Percentiles rank a stretch among this genome's conserved stretches.
Evolutionary conservation across 1,284 basidiomycete species (phyloP).

Genomic region (Crucibulum cyathiforme): DNA sequence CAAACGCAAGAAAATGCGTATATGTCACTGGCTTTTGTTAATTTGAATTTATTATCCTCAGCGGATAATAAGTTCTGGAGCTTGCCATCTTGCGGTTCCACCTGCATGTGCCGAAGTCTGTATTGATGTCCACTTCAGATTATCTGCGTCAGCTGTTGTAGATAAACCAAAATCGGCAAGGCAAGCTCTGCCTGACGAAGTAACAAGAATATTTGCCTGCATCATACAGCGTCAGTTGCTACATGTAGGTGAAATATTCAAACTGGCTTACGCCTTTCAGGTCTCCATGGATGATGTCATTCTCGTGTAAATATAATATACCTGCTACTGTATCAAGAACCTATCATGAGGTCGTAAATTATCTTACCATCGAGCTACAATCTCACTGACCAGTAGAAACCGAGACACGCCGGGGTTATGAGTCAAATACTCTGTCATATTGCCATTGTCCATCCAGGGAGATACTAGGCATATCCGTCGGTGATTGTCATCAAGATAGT

Average conservation of each 20-base stretch:
- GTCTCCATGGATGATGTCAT: neutral
- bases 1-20: constrained; percentile 20
- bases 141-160: constrained; percentile 6
- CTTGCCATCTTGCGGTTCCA: constrained; percentile 14
- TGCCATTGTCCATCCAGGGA: constrained; percentile 20
- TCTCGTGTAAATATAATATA: neutral
- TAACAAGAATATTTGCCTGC: constrained; percentile 41
- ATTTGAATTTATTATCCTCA: neutral
- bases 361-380: neutral
- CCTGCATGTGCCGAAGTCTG: neutral
- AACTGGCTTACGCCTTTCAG: neutral
- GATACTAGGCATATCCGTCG: constrained; percentile 16
- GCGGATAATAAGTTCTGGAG: constrained; percentile 16
- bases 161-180: constrained; percentile 25
- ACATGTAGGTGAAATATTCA: neutral
- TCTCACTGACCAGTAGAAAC: neutral
- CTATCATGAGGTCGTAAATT: neutral
- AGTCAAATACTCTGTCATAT: neutral
- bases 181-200: constrained; percentile 23
- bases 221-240: too few relatives aligned
- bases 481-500: constrained; percentile 6
- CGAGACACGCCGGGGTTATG: neutral
- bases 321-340: neutral
- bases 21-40: constrained; percentile 13
- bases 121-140: constrained; percentile 10